Percentiles rank a stretch among this genome's conserved stretches.
phyloP scores from a whole-genome alignment of 2,329 filamentous ascomycete genomes.

The Talaromyces sp. region DNA sequence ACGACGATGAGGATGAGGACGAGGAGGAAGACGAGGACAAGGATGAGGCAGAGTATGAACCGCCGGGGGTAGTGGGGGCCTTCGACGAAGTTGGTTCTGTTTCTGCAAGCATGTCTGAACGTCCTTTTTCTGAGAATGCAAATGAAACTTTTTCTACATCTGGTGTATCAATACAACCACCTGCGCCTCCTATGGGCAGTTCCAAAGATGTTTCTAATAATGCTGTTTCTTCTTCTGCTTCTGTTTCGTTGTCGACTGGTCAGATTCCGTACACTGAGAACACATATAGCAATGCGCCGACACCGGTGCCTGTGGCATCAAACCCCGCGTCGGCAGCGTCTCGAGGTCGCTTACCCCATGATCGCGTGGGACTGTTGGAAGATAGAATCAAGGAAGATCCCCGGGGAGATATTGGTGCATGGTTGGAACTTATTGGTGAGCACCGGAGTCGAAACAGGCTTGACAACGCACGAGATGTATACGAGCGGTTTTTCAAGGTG shows the following conservation, averaged over 20 bases:
- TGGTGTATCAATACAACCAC: slow-evolving; percentile 58
- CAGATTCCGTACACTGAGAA: slow-evolving; percentile 32
- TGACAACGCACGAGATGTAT: slow-evolving; percentile 72
- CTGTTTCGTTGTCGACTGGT: slow-evolving; percentile 40
- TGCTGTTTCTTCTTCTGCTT: slow-evolving; percentile 39
- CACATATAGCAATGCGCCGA: slow-evolving; percentile 32
- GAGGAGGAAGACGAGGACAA: slow-evolving; percentile 46
- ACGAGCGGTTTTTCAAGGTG: slow-evolving; percentile 77
- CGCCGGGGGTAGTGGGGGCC: slow-evolving; percentile 42
- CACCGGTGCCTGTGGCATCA: slow-evolving; percentile 16
- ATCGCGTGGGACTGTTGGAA: slow-evolving; percentile 75
- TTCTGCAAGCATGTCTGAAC: slow-evolving; percentile 46
- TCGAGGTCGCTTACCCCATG: slow-evolving; percentile 54
- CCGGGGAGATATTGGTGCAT: slow-evolving; percentile 85
- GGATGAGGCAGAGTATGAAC: slow-evolving; percentile 49
- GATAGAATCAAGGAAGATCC: slow-evolving; percentile 89
- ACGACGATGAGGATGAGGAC: slow-evolving; percentile 49
- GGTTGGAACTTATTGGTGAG: slow-evolving; percentile 80
- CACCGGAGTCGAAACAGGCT: slow-evolving; percentile 75
- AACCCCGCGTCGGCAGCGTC: slow-evolving; percentile 37
- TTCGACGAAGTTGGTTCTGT: slow-evolving; percentile 44
- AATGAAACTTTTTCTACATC: slow-evolving; percentile 50
- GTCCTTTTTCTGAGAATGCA: slow-evolving; percentile 49
- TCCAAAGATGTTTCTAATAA: slow-evolving; percentile 46
- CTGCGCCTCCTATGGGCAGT: slow-evolving; percentile 44